A percentile compares a stretch with the other conserved stretches of the same genome.
These are phyloP conservation scores for Rutstroemia sp. DNA, from an alignment of 2,329 filamentous ascomycete genomes.

Conservation along the genomic window DNA sequence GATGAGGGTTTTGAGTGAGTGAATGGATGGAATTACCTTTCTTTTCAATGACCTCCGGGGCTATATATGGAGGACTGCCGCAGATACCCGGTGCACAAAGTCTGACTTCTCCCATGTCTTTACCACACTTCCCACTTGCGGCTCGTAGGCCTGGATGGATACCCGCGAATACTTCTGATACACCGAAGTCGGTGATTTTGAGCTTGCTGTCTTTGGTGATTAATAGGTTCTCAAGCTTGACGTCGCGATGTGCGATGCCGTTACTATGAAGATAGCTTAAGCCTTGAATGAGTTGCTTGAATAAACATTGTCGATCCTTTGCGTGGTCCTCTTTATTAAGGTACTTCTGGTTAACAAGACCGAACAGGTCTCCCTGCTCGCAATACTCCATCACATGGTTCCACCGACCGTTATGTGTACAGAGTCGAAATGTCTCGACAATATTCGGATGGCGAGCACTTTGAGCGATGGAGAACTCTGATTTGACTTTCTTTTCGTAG, in stretches of 20 bases:
- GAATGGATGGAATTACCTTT: conserved; percentile 33
- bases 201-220: conserved; percentile 72
- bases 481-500: conserved; percentile 85
- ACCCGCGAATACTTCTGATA: conserved; percentile 78
- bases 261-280: conserved; percentile 74
- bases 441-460: conserved; percentile 82
- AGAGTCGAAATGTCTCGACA: conserved; percentile 66
- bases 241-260: conserved; percentile 83
- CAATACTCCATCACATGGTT: conserved; percentile 95
- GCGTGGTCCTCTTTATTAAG: conserved; percentile 56
- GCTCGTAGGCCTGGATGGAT: conserved; percentile 72
- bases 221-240: conserved; percentile 83
- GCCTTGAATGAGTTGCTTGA: conserved; percentile 82
- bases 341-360: conserved; percentile 63
- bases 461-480: conserved; percentile 82
- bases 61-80: conserved; percentile 79
- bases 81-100: conserved; percentile 74
- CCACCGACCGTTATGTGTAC: conserved; percentile 68
- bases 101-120: conserved; percentile 63
- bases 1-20: too few species aligned
- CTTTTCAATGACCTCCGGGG: conserved; percentile 74
- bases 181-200: conserved; percentile 89
- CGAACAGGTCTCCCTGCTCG: conserved; percentile 71
- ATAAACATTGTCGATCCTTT: conserved; percentile 70
- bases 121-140: conserved; percentile 65